A percentile compares a stretch with the other conserved stretches of the same genome.
These are phyloP conservation scores for Lipomyces lipofer DNA, from an alignment of 805 yeast genomes.

Conservation along the genomic window DNA sequence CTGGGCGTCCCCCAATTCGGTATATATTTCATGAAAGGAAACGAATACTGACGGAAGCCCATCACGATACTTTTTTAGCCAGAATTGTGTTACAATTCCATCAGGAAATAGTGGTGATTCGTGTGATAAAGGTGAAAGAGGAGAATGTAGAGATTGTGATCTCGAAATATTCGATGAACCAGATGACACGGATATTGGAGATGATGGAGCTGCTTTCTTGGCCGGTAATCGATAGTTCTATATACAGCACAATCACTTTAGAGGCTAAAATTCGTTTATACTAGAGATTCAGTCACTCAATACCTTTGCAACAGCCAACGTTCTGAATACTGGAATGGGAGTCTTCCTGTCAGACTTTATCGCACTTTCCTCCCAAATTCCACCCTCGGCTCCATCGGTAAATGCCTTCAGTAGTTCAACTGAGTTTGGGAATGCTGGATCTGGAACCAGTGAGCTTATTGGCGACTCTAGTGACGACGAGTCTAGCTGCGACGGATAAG, in stretches of 20 bases:
- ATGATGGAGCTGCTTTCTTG: conserved; percentile 23
- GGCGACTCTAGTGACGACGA: conserved; percentile 3
- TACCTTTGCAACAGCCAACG: conserved; percentile 20
- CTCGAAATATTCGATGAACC: conserved; percentile 8
- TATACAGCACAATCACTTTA: background rate
- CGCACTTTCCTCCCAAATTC: conserved; percentile 25
- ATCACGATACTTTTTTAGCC: conserved; percentile 57
- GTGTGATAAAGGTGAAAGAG: conserved; percentile 49
- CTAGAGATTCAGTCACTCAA: background rate
- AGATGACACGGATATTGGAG: conserved; percentile 21
- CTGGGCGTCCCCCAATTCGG: conserved; percentile 37
- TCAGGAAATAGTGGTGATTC: conserved; percentile 45
- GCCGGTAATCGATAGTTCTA: conserved; percentile 23
- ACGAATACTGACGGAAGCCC: conserved; percentile 51
- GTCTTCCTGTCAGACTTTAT: conserved; percentile 8
- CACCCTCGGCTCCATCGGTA: conserved; percentile 6
- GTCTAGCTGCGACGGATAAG: conserved; percentile 1
- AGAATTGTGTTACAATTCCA: conserved; percentile 47
- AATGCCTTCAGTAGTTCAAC: conserved; percentile 21
- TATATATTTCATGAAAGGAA: conserved; percentile 45
- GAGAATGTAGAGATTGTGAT: conserved; percentile 33
- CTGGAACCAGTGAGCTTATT: background rate
- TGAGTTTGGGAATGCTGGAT: conserved; percentile 15
- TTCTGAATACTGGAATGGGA: conserved; percentile 12
- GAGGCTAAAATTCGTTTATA: background rate